Evolutionary conservation across 768 basidiomycete species (phyloP), one percentile per base, ranked within the genome.

Genomic region (Lactarius evosmus): DNA sequence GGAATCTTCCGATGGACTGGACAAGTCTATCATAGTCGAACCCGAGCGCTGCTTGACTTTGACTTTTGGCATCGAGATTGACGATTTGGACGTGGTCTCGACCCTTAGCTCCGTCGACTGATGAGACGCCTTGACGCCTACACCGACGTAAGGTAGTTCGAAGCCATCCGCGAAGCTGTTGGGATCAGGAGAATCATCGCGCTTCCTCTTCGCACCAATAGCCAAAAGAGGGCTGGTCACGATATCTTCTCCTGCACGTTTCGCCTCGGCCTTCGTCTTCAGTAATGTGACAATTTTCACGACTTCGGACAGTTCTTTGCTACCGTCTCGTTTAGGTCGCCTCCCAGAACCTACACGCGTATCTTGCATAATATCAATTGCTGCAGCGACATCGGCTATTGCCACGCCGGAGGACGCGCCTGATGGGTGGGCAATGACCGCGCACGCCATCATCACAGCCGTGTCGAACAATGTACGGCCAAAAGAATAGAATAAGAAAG

Each of bases 401-500:
- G 84, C 84, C 8, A 78, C 78, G 8, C 72, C 70, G 0, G 82
- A 80, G 69, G 80, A 80, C 38, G 84, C 74, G 32, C 76, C 77
- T 27, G 66, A 70, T 0, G 84, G 83, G 59, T 83, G 79, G 69
- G 79, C 79, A 58, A 89, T 78, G 60, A 82, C 82, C 8, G 84
- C 81, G 70, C 87, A 82, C 8, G 85, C 85, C 66, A 85, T 86
- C 16, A 84, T 77, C 22, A 88, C 80, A 5, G 83, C 80, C 0
- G 91, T 85, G 66, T 89, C 87, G 69, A 88, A 84, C 22, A 92
- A 73, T 16, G 83, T 76, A 64, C 85, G 80, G 17, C 81, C 79
- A 56, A 88, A 81, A 3, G 86, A 79, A 70, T 87, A 85, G 67
- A 83, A 82, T 60, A 80, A 80, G 69, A 85, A 80, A 44, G 80